Evolutionary conservation across 78 protist species (phyloP), one percentile per base, ranked within the genome.

Genomic region (Dictyostelium brefeldianum): DNA sequence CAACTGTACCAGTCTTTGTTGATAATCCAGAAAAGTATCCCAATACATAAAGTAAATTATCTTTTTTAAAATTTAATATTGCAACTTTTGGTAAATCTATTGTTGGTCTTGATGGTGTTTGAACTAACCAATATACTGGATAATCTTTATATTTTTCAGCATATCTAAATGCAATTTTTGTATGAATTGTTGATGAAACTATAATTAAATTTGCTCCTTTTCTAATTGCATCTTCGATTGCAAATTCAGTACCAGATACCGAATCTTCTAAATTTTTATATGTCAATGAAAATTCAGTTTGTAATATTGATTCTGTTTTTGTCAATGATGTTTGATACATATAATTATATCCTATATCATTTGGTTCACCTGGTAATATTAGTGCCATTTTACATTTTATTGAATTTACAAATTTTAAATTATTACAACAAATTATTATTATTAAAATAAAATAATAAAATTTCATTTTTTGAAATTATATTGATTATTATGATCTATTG

Each of bases 1-100:
- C 90, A 53, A 82, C 54, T 0, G 9, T 14, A 22, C 51, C 53
- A 10, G 90, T 82, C 41, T 82, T 65, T 15, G 90, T 64, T 69
- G 36, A 31, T 8, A 82, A 53, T 12, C 80, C 90, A 18, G 90
- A 46, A 20, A 82, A 82, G 20, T 82, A 82, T 18, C 90, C 90
- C 6, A 69, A 10, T 2, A 82, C 29, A 48, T 69, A 82, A 15
- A 67, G 65, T 31, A 71, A 36, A 11, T 64, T 31, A 22, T 20
- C 64, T 7, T 36, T 48, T 36, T 82, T 82, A 14, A 65, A 82
- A n/a, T 71, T 70, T 14, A 82, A 65, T 10, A 48, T 64, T 1
- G 78, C 70, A 20, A 82, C 78, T 22, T 82, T 70, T 5, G 69
- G 48, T 18, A 74, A 43, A 29, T 69, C 77, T 27, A 69, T 69